phyloP scores from a whole-genome alignment of 495 filamentous ascomycete genomes.

The Lindgomyces ingoldianus region DNA sequence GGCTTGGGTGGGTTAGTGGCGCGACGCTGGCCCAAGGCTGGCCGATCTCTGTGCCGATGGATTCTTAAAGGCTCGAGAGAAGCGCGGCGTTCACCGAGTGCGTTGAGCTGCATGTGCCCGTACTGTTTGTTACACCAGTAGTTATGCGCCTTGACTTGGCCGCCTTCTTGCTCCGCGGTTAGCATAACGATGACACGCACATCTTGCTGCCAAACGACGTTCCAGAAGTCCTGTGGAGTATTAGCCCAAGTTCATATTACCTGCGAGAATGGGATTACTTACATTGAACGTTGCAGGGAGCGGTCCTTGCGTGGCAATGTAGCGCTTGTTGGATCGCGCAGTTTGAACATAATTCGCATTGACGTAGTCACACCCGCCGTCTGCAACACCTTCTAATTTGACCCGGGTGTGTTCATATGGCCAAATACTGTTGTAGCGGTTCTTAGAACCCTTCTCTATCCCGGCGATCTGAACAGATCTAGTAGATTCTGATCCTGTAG shows the following conservation, averaged over 20 bases:
- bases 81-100: constrained; percentile 76
- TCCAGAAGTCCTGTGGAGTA: constrained; percentile 90
- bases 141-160: constrained; percentile 90
- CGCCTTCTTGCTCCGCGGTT: constrained; percentile 92
- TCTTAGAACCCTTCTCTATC: constrained; percentile 92
- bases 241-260: constrained; percentile 43
- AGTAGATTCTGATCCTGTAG: constrained; percentile 5
- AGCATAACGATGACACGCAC: constrained; percentile 92
- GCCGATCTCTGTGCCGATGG: constrained; percentile 38
- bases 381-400: constrained; percentile 65
- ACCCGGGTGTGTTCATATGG: constrained; percentile 95
- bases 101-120: constrained; percentile 74
- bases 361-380: constrained; percentile 88
- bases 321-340: constrained; percentile 76
- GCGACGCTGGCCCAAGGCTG: constrained; percentile 34
- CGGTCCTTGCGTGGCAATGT: constrained; percentile 95
- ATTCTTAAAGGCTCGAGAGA: constrained; percentile 63
- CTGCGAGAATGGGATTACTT: constrained; percentile 44
- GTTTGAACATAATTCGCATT: constrained; percentile 88
- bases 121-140: constrained; percentile 87
- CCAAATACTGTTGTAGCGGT: constrained; percentile 96
- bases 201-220: constrained; percentile 94
- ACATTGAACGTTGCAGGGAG: constrained; percentile 90
- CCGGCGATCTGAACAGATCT: constrained; percentile 68
- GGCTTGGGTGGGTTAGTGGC: constrained; percentile 34